phyloP scores from a whole-genome alignment of 768 basidiomycete species.

The Leccinum disarticulatum region DNA sequence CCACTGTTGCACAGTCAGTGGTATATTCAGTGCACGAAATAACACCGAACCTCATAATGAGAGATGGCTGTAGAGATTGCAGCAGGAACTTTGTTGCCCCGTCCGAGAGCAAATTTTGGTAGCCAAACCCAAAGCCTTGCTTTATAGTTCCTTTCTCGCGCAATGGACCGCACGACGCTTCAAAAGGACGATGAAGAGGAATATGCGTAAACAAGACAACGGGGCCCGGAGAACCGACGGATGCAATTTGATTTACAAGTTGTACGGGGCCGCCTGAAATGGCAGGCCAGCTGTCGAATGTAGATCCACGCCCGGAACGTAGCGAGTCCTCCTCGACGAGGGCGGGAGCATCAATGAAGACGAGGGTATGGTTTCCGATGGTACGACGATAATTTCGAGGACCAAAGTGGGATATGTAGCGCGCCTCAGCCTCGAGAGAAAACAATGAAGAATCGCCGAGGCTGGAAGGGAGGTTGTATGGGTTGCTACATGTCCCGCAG shows the following conservation, averaged over 20 bases:
- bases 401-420: constrained; percentile 79
- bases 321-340: constrained; percentile 72
- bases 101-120: constrained; percentile 79
- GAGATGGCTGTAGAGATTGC: constrained; percentile 56
- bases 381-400: constrained; percentile 60
- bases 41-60: constrained; percentile 68
- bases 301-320: constrained; percentile 41
- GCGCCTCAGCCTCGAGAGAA: constrained; percentile 45
- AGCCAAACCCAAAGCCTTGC: constrained; percentile 74
- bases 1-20: too few species aligned
- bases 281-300: constrained; percentile 48
- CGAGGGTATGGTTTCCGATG: constrained; percentile 69
- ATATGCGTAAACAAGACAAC: constrained; percentile 84
- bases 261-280: constrained; percentile 51
- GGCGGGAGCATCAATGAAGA: constrained; percentile 72
- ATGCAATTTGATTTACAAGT: constrained; percentile 46
- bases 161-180: constrained; percentile 69
- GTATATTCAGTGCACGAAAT: background rate
- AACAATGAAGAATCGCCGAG: constrained; percentile 31
- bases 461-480: constrained; percentile 16
- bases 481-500: background rate
- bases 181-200: constrained; percentile 75
- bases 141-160: constrained; percentile 75
- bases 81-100: constrained; percentile 68
- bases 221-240: constrained; percentile 38